Conservation (phyloP, 768 basidiomycete species). For the Sporobolomyces phaffii region DNA sequence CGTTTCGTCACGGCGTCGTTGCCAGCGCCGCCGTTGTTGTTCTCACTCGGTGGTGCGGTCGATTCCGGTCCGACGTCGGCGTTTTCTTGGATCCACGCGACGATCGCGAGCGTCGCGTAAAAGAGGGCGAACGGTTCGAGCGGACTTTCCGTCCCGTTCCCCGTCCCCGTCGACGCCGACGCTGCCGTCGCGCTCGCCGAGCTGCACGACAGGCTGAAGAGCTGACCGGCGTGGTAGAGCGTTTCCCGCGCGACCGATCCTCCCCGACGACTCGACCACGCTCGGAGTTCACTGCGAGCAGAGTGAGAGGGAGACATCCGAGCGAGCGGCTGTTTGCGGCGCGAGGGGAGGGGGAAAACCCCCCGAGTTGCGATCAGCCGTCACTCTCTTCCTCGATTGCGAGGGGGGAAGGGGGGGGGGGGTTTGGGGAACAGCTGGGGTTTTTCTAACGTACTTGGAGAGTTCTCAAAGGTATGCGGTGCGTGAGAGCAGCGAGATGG, state of each 20-base stretch:
- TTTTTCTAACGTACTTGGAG: conserved; percentile 28
- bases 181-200: not conserved
- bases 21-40: not conserved
- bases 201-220: conserved; percentile 24
- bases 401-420: too few relatives aligned
- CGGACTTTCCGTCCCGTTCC: conserved; percentile 17
- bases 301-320: not conserved
- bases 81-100: conserved; percentile 13
- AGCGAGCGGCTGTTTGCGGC: conserved; percentile 18
- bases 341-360: too few relatives aligned
- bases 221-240: conserved; percentile 34
- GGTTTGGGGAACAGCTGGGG: not conserved
- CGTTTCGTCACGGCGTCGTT: not conserved
- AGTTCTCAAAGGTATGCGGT: conserved; percentile 11
- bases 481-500: conserved; percentile 26
- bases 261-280: conserved; percentile 12
- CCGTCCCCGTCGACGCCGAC: not conserved
- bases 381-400: too few relatives aligned
- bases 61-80: too few relatives aligned
- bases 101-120: conserved; percentile 27
- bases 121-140: conserved; percentile 35
- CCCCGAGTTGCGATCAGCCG: too few relatives aligned
- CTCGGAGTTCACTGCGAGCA: not conserved
- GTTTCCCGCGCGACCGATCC: conserved; percentile 22
- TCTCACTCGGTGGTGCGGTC: too few relatives aligned